Evolutionary conservation across 1,284 basidiomycete genomes (phyloP).

Genomic region (Volvariella surrecta): DNA sequence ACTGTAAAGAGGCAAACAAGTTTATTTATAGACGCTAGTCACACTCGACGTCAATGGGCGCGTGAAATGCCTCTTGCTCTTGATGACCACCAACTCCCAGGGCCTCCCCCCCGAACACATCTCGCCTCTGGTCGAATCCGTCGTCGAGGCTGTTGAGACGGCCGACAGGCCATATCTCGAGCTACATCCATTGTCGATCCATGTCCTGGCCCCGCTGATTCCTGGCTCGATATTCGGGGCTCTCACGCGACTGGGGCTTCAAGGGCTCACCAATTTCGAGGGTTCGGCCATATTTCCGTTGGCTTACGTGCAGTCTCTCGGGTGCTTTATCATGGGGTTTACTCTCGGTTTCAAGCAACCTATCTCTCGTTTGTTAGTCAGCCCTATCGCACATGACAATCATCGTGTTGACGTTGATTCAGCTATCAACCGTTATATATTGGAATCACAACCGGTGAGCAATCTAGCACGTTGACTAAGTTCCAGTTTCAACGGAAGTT

Average conservation of each 20-base stretch:
- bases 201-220: conserved; percentile 64
- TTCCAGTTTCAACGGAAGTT: background rate
- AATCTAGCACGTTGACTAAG: background rate
- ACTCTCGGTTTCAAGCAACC: conserved; percentile 61
- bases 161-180: conserved; percentile 35
- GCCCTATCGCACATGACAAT: conserved; percentile 6
- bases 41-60: background rate
- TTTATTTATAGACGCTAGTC: background rate
- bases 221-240: conserved; percentile 75
- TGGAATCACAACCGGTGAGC: conserved; percentile 76
- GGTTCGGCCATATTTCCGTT: conserved; percentile 77
- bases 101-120: too few species aligned
- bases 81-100: too few species aligned
- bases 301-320: conserved; percentile 82
- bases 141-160: conserved; percentile 19
- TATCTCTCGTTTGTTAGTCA: conserved; percentile 67
- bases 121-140: too few species aligned
- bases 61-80: too few species aligned
- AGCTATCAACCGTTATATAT: conserved; percentile 88
- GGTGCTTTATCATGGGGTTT: conserved; percentile 91
- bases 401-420: conserved; percentile 9
- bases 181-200: conserved; percentile 43
- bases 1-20: too few species aligned
- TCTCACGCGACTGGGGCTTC: conserved; percentile 68
- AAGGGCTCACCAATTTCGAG: conserved; percentile 63